Evolutionary conservation across 805 yeast genomes (phyloP).

Genomic region (Metschnikowia colocasiae): DNA sequence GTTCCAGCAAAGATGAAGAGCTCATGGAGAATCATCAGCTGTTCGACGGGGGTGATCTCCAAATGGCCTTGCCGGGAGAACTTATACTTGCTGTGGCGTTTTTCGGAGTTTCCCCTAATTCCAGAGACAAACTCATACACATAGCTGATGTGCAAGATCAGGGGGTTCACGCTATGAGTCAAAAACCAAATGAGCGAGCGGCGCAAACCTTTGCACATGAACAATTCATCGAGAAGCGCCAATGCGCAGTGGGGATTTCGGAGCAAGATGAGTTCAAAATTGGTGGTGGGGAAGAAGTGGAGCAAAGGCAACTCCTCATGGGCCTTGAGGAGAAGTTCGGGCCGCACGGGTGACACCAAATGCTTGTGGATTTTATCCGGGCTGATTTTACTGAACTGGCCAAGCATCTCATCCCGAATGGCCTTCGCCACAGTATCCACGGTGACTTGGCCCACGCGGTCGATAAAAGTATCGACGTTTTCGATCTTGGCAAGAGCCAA

Average conservation of each 20-base stretch:
- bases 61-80: conserved; percentile 59
- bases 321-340: conserved; percentile 23
- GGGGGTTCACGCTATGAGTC: conserved; percentile 54
- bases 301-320: conserved; percentile 27
- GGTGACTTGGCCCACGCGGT: conserved; percentile 36
- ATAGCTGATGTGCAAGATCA: conserved; percentile 56
- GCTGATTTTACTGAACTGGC: conserved; percentile 29
- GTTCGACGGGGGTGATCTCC: conserved; percentile 54
- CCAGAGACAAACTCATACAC: conserved; percentile 58
- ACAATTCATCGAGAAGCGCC: conserved; percentile 62
- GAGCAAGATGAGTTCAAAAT: conserved; percentile 50
- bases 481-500: conserved; percentile 25
- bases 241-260: conserved; percentile 52
- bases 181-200: conserved; percentile 64
- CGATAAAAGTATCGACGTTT: conserved; percentile 22
- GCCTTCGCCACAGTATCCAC: conserved; percentile 53
- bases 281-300: conserved; percentile 31
- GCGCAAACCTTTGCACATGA: conserved; percentile 65
- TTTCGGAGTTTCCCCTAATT: conserved; percentile 44
- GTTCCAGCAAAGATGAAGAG: conserved; percentile 50
- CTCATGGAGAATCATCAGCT: conserved; percentile 66
- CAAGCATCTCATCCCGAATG: conserved; percentile 14
- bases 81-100: conserved; percentile 23
- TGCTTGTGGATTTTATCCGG: conserved; percentile 51
- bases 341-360: conserved; percentile 36